These are phyloP conservation scores for Alternaria sp. DNA, from an alignment of 2,329 filamentous ascomycete species.

Conservation along the genomic window DNA sequence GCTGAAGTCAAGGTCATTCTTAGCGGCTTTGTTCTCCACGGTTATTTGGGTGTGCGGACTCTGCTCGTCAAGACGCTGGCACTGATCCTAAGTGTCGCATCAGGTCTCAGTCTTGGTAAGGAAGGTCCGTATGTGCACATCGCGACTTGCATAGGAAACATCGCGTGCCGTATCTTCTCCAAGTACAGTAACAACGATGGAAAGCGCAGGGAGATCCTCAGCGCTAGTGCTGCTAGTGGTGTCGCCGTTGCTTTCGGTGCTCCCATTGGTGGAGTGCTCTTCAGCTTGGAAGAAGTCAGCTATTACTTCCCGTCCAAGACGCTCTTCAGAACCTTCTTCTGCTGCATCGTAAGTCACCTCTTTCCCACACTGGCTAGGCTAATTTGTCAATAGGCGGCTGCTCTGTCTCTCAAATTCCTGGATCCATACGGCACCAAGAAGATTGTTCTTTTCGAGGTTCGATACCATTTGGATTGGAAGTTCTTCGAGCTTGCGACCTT, in stretches of 20 bases:
- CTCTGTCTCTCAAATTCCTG: constrained; percentile 89
- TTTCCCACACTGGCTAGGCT: constrained; percentile 13
- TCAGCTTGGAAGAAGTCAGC: constrained; percentile 92
- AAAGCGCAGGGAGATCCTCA: constrained; percentile 92
- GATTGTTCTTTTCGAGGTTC: constrained; percentile 94
- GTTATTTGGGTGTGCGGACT: constrained; percentile 89
- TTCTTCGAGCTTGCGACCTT: constrained; percentile 90
- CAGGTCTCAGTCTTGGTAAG: constrained; percentile 91
- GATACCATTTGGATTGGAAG: constrained; percentile 90
- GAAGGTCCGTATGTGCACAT: constrained; percentile 98
- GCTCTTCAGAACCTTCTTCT: constrained; percentile 96
- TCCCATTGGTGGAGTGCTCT: constrained; percentile 87
- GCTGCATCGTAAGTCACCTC: constrained; percentile 75
- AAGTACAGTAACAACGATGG: constrained; percentile 96
- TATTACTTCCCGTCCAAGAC: constrained; percentile 99
- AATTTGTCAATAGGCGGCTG: constrained; percentile 63
- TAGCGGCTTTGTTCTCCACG: constrained; percentile 96
- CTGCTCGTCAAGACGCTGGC: constrained; percentile 84
- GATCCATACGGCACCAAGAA: constrained; percentile 97
- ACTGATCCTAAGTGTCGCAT: constrained; percentile 87
- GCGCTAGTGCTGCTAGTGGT: constrained; percentile 88
- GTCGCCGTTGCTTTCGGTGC: constrained; percentile 95
- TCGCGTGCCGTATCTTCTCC: constrained; percentile 88
- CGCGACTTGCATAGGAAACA: constrained; percentile 93
- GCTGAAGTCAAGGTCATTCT: constrained; percentile 97